phyloP scores from a whole-genome alignment of 1,284 basidiomycete species.

The Cutaneotrichosporon spelunceum region DNA sequence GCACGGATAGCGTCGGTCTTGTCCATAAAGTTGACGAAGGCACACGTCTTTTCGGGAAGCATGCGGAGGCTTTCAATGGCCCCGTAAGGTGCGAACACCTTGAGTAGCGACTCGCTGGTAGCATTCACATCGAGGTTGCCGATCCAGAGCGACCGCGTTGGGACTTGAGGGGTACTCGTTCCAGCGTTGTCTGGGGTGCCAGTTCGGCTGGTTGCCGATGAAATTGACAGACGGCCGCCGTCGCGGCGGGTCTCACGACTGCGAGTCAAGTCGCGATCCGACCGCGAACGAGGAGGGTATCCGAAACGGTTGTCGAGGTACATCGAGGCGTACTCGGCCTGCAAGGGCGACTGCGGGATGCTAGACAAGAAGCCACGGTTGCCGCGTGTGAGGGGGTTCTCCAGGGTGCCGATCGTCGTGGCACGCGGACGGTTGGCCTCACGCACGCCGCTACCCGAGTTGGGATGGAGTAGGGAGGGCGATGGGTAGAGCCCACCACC shows the following conservation, averaged over 20 bases:
- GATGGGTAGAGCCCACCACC: conserved; percentile 17
- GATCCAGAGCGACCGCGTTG: conserved; percentile 94
- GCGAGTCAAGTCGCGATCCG: conserved; percentile 35
- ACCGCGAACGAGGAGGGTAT: conserved; percentile 34
- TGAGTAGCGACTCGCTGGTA: conserved; percentile 88
- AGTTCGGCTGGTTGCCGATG: conserved; percentile 40
- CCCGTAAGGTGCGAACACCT: conserved; percentile 92
- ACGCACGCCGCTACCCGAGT: conserved; percentile 19
- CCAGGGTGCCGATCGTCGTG: conserved; percentile 85
- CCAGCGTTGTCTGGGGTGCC: conserved; percentile 46
- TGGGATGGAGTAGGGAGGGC: conserved; percentile 22
- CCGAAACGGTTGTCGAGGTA: conserved; percentile 27
- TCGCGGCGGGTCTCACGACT: conserved; percentile 33
- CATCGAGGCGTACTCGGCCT: conserved; percentile 21
- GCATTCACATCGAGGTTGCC: conserved; percentile 91
- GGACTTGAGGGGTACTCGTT: conserved; percentile 63
- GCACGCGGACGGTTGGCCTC: conserved; percentile 68
- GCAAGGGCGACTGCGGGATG: conserved; percentile 45
- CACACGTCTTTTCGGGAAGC: conserved; percentile 97
- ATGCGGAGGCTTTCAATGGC: conserved; percentile 91
- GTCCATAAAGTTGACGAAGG: conserved; percentile 97
- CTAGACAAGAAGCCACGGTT: conserved; percentile 55
- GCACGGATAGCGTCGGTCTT: conserved; percentile 90
- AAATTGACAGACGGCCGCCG: conserved; percentile 39
- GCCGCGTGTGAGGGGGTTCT: conserved; percentile 56